Percentiles rank a stretch among this genome's conserved stretches.
Evolutionary conservation across 108 stramenopile species (phyloP).

Genomic region (Fragilariopsis cylindrus): DNA sequence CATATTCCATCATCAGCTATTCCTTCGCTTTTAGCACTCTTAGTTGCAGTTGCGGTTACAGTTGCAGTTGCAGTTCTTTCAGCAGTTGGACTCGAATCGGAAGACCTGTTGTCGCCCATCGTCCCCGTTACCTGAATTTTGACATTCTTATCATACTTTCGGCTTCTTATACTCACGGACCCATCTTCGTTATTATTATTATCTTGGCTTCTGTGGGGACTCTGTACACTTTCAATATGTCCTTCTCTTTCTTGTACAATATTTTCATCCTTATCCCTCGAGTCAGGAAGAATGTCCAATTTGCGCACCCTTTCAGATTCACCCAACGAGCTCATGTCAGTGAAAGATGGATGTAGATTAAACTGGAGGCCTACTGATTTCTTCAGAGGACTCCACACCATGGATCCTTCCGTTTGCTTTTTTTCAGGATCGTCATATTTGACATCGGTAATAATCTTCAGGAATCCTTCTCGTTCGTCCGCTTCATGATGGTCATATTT

Average conservation of each 20-base stretch:
- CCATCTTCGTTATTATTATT: neutral
- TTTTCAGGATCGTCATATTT: neutral
- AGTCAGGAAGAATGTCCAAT: neutral
- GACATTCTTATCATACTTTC: neutral
- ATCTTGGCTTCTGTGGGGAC: neutral
- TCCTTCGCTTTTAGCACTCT: neutral
- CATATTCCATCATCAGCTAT: neutral
- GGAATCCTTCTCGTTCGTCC: neutral
- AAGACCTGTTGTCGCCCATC: too few species aligned
- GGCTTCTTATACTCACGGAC: neutral
- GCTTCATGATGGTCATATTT: neutral
- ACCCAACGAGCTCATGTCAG: too few species aligned
- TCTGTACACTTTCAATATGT: neutral
- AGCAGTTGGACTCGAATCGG: too few species aligned
- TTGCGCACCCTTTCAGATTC: too few species aligned
- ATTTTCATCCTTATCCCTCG: neutral
- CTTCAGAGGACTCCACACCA: too few species aligned
- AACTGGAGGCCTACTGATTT: too few species aligned
- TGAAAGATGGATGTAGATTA: too few species aligned
- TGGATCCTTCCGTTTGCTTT: neutral
- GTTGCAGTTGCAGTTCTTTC: neutral
- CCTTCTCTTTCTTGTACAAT: neutral
- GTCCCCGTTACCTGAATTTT: conserved; percentile 6
- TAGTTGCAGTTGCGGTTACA: neutral
- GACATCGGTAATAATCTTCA: neutral